Evolutionary conservation across 1,284 basidiomycete genomes (phyloP), one percentile per base, ranked within the genome.

Genomic region (Agroathelia rolfsii): DNA sequence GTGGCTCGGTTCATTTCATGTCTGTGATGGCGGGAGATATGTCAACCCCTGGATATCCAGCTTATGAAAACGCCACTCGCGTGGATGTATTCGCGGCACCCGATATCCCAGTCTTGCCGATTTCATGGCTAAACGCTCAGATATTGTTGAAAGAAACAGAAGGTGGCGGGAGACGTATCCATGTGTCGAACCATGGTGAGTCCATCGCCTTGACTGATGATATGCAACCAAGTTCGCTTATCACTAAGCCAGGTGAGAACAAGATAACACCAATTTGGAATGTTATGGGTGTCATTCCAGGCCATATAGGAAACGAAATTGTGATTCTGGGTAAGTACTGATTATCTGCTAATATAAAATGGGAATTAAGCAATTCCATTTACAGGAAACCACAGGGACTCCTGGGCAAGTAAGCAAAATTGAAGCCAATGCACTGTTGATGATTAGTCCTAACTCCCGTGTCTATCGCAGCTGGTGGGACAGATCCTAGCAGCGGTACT

Each of bases 401-500:
- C 48, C 20, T 53, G 54, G 58, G 46, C 53, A 42, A 18, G 35
- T 9, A 17, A 28, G 15, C 34, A 40, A 24, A 28, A 36, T 12
- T 42, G 12, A n/a, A 9, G 17, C 18, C 34, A 8, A 24, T 32
- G 32, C 8, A 25, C 30, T 13, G 21, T 12, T 13, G 6, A 18
- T 34, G 10, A 17, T 28, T 20, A 8, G 19, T 27, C 36, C 34
- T 23, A 58, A 57, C 73, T 83, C 6, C 51, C 81, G 41, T n/a
- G n/a, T n/a, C n/a, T n/a, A n/a, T n/a, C n/a, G n/a, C n/a, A n/a
- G n/a, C n/a, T n/a, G 81, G 81, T 8, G 86, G 64, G 25, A 60
- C 69, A 0, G 87, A 92, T 51, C 88, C 88, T 1, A 76, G 69
- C 30, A 80, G 77, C 9, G 88, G 87, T n/a, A 83, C 83, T 0